phyloP scores from a whole-genome alignment of 345 rosid genomes.

The Lepidium sativum region DNA sequence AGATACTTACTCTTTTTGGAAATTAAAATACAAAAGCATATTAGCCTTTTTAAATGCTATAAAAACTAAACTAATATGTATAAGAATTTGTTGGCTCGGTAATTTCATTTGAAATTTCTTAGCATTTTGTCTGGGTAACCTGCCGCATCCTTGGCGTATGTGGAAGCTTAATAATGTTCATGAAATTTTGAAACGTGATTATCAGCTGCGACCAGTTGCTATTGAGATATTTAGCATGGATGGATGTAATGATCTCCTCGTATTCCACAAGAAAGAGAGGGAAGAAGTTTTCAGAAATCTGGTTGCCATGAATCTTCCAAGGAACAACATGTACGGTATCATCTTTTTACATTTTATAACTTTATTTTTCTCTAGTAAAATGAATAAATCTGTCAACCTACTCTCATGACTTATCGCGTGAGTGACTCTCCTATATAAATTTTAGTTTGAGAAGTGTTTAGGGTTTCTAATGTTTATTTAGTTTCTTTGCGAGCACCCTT shows the following conservation, averaged over 20 bases:
- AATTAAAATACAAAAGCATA: no score
- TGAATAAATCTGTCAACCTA: not conserved
- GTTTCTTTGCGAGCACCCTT: not conserved
- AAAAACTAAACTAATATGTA: no score
- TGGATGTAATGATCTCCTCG: constrained; percentile 95
- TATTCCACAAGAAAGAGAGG: constrained; percentile 96
- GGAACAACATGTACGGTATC: constrained; percentile 81
- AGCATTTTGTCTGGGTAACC: constrained; percentile 35
- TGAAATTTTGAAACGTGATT: constrained; percentile 96
- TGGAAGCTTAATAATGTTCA: constrained; percentile 96
- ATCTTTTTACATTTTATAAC: not conserved
- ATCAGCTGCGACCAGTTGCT: constrained; percentile 98
- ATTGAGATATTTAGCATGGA: constrained; percentile 99
- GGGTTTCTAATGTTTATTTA: not conserved
- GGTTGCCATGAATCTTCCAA: constrained; percentile 90
- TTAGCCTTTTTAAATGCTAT: no score
- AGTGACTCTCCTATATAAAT: not conserved
- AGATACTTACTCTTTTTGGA: no score
- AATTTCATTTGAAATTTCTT: no score
- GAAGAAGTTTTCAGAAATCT: constrained; percentile 97
- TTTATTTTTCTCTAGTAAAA: not conserved
- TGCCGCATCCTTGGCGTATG: constrained; percentile 96
- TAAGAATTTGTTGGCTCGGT: no score
- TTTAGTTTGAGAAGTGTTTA: not conserved
- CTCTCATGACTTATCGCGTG: not conserved